A percentile compares a stretch with the other conserved stretches of the same genome.
Conservation (phyloP, 306 rosid species). For the Pterocarpus santalinus region DNA sequence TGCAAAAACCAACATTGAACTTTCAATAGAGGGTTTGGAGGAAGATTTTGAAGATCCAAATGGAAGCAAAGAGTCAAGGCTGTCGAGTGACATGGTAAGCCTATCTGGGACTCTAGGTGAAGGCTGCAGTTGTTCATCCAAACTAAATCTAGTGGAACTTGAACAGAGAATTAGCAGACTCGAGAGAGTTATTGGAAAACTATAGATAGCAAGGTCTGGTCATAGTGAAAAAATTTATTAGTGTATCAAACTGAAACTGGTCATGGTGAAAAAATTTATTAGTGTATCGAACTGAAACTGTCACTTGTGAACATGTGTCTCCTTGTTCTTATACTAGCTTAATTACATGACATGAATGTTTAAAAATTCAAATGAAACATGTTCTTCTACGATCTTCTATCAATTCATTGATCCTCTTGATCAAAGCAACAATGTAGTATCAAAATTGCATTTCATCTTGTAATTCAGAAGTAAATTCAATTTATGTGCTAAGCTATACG, state of each 20-base stretch:
- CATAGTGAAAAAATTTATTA: conserved; percentile 14
- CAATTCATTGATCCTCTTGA: too few species aligned
- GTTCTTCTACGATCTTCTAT: background rate
- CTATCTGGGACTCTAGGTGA: background rate
- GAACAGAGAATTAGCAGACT: conserved; percentile 35
- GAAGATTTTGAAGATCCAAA: conserved; percentile 23
- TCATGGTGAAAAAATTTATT: background rate
- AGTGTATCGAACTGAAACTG: conserved; percentile 5
- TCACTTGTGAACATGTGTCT: background rate
- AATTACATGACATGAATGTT: conserved; percentile 9
- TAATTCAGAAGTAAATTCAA: too few species aligned
- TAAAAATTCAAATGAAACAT: background rate
- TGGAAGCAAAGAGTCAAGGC: background rate
- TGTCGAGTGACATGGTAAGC: background rate
- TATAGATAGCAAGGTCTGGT: conserved; percentile 24
- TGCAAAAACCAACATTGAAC: conserved; percentile 9
- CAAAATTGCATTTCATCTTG: too few species aligned
- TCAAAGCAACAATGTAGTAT: too few species aligned
- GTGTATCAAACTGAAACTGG: conserved; percentile 4
- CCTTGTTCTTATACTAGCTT: background rate
- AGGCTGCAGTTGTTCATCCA: background rate
- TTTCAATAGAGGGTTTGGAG: conserved; percentile 10
- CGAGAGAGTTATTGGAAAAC: background rate
- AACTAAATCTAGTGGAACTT: background rate
- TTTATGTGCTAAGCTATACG: too few species aligned